These are phyloP conservation scores for Ustilago cynodontis DNA, from an alignment of 1,284 basidiomycete genomes.

Conservation along the genomic window DNA sequence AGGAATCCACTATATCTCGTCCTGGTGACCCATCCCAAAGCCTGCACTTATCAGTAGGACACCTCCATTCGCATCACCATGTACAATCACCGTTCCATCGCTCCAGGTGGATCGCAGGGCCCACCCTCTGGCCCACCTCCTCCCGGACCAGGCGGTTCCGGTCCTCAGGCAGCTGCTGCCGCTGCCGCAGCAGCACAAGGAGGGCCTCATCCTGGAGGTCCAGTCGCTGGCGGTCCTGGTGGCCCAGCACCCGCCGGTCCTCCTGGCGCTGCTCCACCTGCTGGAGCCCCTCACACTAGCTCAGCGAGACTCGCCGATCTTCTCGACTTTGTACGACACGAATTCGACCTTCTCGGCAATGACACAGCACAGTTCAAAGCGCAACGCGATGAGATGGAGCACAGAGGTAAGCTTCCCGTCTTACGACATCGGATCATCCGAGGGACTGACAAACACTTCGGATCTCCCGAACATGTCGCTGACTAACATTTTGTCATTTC, in stretches of 20 bases:
- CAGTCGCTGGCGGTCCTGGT: conserved; percentile 41
- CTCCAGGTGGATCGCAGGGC: conserved; percentile 43
- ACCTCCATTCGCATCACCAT: conserved; percentile 12
- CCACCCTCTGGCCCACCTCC: conserved; percentile 45
- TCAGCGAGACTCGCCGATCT: conserved; percentile 78
- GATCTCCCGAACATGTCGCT: background rate
- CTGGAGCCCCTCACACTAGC: conserved; percentile 46
- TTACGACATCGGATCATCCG: conserved; percentile 22
- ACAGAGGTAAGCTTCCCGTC: conserved; percentile 76
- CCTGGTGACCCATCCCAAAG: too few relatives aligned
- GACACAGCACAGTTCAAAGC: conserved; percentile 79
- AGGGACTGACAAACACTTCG: background rate
- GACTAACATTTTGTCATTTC: background rate
- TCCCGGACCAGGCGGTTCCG: conserved; percentile 39
- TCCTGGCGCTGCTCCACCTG: conserved; percentile 39
- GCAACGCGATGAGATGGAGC: conserved; percentile 90
- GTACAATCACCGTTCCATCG: conserved; percentile 56
- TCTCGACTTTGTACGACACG: conserved; percentile 84
- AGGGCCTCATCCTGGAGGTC: conserved; percentile 45
- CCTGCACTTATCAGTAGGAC: too few relatives aligned
- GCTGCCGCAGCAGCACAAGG: conserved; percentile 41
- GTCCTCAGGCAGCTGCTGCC: conserved; percentile 43
- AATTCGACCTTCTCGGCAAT: conserved; percentile 82
- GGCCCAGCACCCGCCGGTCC: conserved; percentile 37
- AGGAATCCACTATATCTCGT: too few relatives aligned